phyloP scores from a whole-genome alignment of 768 basidiomycete species.

The Arthromyces matolae region DNA sequence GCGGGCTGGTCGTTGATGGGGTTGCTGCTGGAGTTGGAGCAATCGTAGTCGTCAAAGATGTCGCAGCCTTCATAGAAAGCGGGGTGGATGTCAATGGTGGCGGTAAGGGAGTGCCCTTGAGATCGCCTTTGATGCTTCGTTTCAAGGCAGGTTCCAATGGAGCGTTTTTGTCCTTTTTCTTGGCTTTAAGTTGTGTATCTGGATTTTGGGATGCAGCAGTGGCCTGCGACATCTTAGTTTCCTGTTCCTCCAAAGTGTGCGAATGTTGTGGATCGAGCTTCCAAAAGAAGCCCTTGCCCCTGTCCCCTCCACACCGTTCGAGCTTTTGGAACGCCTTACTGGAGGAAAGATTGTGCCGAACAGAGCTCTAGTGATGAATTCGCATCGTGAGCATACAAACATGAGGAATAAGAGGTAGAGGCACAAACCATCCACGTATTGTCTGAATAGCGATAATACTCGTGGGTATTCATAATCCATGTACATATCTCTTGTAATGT shows the following conservation, averaged over 20 bases:
- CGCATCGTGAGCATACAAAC: not conserved
- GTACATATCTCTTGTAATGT: conserved; percentile 88
- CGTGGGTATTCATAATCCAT: conserved; percentile 86
- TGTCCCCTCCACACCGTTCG: conserved; percentile 78
- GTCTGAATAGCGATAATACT: conserved; percentile 86
- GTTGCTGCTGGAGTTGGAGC: conserved; percentile 21
- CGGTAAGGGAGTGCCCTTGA: conserved; percentile 54
- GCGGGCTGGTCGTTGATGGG: conserved; percentile 16
- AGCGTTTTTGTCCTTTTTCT: conserved; percentile 59
- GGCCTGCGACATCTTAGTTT: conserved; percentile 45
- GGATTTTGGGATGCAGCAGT: conserved; percentile 26
- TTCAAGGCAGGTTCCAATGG: conserved; percentile 61
- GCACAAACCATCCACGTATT: conserved; percentile 86
- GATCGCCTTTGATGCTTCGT: conserved; percentile 64
- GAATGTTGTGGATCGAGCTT: conserved; percentile 75
- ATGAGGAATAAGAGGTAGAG: conserved; percentile 4
- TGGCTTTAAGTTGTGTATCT: conserved; percentile 29
- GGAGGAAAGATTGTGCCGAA: conserved; percentile 93
- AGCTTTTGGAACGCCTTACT: conserved; percentile 89
- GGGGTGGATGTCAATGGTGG: conserved; percentile 70
- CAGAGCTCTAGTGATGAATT: conserved; percentile 62
- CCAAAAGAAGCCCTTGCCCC: conserved; percentile 94
- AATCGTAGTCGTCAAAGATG: conserved; percentile 16
- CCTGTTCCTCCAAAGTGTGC: conserved; percentile 68
- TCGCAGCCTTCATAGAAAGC: conserved; percentile 42